Conservation (phyloP, 352 stramenopile genomes). For the Pythium rishiriense region DNA sequence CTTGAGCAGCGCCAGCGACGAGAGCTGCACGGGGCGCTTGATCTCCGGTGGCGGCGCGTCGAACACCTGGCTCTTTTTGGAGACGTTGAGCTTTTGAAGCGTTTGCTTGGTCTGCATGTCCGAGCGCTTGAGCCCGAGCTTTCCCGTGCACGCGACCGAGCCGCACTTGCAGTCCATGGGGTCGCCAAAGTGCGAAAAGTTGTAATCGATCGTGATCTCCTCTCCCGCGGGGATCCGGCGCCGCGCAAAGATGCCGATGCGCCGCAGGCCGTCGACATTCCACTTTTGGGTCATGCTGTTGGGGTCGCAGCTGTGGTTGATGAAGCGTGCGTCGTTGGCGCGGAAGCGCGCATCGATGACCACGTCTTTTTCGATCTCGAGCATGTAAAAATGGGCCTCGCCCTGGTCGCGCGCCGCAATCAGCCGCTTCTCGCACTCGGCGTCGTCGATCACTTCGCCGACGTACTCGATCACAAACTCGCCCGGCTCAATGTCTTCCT, state of each 20-base stretch:
- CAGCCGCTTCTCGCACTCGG: constrained; percentile 62
- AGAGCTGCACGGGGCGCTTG: constrained; percentile 59
- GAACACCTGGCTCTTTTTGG: constrained; percentile 25
- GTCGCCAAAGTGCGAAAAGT: constrained; percentile 84
- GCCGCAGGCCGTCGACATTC: constrained; percentile 72
- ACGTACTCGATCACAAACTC: constrained; percentile 95
- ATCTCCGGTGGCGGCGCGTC: constrained; percentile 46
- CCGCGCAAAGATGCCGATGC: constrained; percentile 79
- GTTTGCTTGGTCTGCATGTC: constrained; percentile 29
- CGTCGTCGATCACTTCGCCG: constrained; percentile 92
- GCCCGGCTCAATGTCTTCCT: constrained; percentile 71
- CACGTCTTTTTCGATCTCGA: constrained; percentile 84
- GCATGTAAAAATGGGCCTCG: constrained; percentile 86
- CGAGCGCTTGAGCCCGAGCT: constrained; percentile 74
- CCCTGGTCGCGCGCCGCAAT: constrained; percentile 57
- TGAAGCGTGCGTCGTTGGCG: constrained; percentile 94
- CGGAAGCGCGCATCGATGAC: constrained; percentile 86
- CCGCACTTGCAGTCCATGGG: constrained; percentile 78
- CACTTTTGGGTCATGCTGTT: constrained; percentile 96
- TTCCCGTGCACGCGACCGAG: constrained; percentile 66
- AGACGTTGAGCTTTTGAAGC: constrained; percentile 9
- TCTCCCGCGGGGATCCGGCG: constrained; percentile 54
- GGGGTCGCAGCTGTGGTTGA: constrained; percentile 95
- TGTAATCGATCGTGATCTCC: constrained; percentile 87
- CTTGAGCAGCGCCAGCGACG: constrained; percentile 78